Evolutionary conservation across 164 flowering plant genomes (phyloP), one percentile per base, ranked within the genome.

Genomic region (Hamamelis virginiana): DNA sequence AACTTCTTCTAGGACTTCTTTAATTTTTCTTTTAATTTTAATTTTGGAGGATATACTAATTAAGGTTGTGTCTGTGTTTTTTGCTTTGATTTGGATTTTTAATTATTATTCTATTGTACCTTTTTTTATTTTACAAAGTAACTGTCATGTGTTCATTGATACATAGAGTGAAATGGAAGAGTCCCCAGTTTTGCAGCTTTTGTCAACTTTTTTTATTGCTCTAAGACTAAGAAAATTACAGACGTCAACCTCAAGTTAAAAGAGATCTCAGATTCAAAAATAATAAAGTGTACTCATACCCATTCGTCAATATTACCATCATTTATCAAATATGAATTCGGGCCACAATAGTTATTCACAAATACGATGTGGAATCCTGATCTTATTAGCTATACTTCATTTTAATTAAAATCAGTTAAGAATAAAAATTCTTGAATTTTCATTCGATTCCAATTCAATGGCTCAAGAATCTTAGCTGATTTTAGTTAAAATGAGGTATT

Each of bases 1-100:
- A 80, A 74, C 74, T 81, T 82, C 77, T 78, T 80, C 80, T 86
- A 79, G 71, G 12, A 16, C 33, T 58, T 26, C 11, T 65, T 56
- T 13, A 41, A 55, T 64, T 16, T 21, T 1, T 41, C 3, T 55
- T 41, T 44, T 58, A 13, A 5, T 9, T 43, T 66, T 0, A 46
- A n/a, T 9, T 23, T 43, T 22, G 50, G 50, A 15, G 8, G n/a
- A 4, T 18, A 51, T 51, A 51, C 55, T 21, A 51, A n/a, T n/a
- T n/a, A 51, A 51, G 1, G 16, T 18, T 46, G 18, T 57, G 15
- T 25, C 16, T 33, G 58, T 59, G 12, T 27, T 59, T 28, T 38
- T 12, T 16, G 11, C 43, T 14, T 8, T 33, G 5, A 25, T 61
- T 18, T n/a, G n/a, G n/a, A n/a, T n/a, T n/a, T n/a, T n/a, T n/a